phyloP scores from a whole-genome alignment of 1,284 basidiomycete genomes.

The Termitomyces sp. region DNA sequence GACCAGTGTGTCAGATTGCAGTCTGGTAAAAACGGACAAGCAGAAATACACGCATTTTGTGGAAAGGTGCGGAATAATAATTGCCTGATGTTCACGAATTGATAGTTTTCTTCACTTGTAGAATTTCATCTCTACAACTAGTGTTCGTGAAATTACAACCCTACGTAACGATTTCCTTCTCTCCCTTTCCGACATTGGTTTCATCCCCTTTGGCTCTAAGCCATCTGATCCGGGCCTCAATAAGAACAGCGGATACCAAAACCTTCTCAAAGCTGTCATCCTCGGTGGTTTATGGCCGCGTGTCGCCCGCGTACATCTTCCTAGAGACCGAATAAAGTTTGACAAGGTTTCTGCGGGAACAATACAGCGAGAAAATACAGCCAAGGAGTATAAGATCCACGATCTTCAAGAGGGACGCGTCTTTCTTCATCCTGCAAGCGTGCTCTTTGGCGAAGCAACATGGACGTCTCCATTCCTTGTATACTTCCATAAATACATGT shows the following conservation, averaged over 20 bases:
- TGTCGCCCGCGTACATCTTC: conserved; percentile 72
- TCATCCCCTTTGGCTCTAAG: conserved; percentile 46
- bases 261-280: conserved; percentile 77
- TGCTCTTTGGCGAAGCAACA: conserved; percentile 68
- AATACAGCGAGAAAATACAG: conserved; percentile 76
- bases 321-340: conserved; percentile 71
- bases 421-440: conserved; percentile 83
- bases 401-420: conserved; percentile 60
- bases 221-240: conserved; percentile 48
- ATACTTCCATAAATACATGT: conserved; percentile 81
- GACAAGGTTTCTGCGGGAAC: conserved; percentile 79
- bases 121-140: conserved; percentile 80
- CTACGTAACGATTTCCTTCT: conserved; percentile 77
- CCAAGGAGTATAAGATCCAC: conserved; percentile 77
- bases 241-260: conserved; percentile 57
- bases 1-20: conserved; percentile 58
- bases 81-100: background rate
- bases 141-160: conserved; percentile 78
- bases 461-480: conserved; percentile 80
- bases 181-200: conserved; percentile 71
- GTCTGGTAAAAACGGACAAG: conserved; percentile 41
- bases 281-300: conserved; percentile 82
- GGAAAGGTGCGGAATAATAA: conserved; percentile 53
- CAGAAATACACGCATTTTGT: conserved; percentile 62
- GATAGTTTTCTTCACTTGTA: conserved; percentile 23